These are phyloP conservation scores for Phaeophleospora eucalypticola DNA, from an alignment of 2,329 filamentous ascomycete genomes.

Conservation along the genomic window DNA sequence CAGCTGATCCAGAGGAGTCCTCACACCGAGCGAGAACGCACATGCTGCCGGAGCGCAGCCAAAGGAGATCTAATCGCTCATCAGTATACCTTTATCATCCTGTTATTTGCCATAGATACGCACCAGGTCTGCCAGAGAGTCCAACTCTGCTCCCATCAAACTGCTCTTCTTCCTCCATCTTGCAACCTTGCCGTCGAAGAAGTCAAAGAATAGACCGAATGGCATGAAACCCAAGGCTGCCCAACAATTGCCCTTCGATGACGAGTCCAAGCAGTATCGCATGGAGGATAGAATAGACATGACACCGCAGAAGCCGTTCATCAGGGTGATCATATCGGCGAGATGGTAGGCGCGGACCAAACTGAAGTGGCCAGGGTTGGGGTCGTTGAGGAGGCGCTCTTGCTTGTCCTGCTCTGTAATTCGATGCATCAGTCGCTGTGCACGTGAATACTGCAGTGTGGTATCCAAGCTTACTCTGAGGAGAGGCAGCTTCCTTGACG, in stretches of 20 bases:
- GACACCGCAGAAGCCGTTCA: constrained; percentile 83
- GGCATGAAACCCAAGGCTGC: constrained; percentile 81
- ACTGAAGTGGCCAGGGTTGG: constrained; percentile 66
- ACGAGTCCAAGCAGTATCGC: constrained; percentile 73
- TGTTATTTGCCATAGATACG: not conserved
- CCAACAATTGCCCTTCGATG: constrained; percentile 67
- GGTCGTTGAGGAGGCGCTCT: constrained; percentile 63
- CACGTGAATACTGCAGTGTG: too few species aligned
- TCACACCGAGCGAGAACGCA: constrained; percentile 84
- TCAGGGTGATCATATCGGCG: constrained; percentile 75
- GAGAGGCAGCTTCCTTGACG: constrained; percentile 34
- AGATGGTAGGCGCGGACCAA: constrained; percentile 63
- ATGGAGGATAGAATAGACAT: constrained; percentile 96
- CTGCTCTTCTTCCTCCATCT: constrained; percentile 95
- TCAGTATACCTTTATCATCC: not conserved
- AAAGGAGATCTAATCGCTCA: constrained; percentile 74
- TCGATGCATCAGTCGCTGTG: constrained; percentile 15
- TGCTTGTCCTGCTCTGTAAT: constrained; percentile 66
- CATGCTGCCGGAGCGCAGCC: constrained; percentile 83
- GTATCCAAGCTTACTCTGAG: constrained; percentile 40
- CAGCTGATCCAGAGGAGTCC: constrained; percentile 77
- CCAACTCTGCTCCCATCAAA: constrained; percentile 95
- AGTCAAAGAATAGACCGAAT: constrained; percentile 93
- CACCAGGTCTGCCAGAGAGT: constrained; percentile 93
- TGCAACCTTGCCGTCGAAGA: constrained; percentile 95